A percentile compares a stretch with the other conserved stretches of the same genome.
Conservation (phyloP, 768 basidiomycete genomes). For the Mycena latifolia region DNA sequence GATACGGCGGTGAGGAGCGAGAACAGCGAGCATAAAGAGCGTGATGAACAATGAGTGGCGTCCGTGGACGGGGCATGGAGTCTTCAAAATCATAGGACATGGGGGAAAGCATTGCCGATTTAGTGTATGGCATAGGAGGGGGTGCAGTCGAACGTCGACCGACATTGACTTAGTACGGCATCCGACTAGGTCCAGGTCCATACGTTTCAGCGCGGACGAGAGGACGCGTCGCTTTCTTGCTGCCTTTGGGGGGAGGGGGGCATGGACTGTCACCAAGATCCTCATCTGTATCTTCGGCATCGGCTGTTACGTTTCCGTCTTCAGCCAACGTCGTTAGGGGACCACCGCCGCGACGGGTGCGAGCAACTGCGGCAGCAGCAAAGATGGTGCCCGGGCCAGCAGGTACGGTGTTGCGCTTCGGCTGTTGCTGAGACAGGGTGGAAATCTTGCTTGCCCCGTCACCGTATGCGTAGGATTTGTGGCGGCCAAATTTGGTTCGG, state of each 20-base stretch:
- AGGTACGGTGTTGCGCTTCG: constrained; percentile 79
- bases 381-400: constrained; percentile 67
- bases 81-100: constrained; percentile 32
- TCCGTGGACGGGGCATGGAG: constrained; percentile 30
- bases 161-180: constrained; percentile 46
- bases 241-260: constrained; percentile 78
- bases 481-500: constrained; percentile 87
- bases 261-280: constrained; percentile 91
- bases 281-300: constrained; percentile 81
- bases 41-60: constrained; percentile 32
- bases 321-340: constrained; percentile 74
- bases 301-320: constrained; percentile 70
- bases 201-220: constrained; percentile 78
- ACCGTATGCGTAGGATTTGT: constrained; percentile 95
- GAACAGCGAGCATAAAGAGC: constrained; percentile 37
- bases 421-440: constrained; percentile 52
- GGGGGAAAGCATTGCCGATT: constrained; percentile 32
- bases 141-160: constrained; percentile 1
- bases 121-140: constrained; percentile 20
- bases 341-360: constrained; percentile 65
- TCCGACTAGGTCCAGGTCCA: constrained; percentile 70
- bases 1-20: constrained; percentile 21
- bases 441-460: constrained; percentile 66
- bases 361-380: constrained; percentile 77
- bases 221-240: constrained; percentile 66